Evolutionary conservation across 805 yeast species (phyloP), one percentile per base, ranked within the genome.

Genomic region (Saccharomycopsis javanensis): DNA sequence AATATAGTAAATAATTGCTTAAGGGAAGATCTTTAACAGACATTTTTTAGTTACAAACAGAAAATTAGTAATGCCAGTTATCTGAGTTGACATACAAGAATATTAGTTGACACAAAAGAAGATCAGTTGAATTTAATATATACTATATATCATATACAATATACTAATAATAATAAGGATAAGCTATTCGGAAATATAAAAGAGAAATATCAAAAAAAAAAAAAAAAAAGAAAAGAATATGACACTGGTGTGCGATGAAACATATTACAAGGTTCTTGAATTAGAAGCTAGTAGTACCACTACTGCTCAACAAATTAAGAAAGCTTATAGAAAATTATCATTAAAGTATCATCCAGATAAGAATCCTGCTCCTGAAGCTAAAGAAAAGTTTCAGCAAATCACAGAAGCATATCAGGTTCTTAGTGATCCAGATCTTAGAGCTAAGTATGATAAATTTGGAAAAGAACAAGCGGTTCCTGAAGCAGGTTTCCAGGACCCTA

Each of bases 271-370:
- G 55, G 71, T 82, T 30, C 48, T 42, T 42, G 48, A 42, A 42
- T 69, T 87, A 28, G 86, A 79, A 4, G 81, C 85, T 2, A 68
- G 71, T 0, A 70, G 78, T 1, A 74, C 78, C 2, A 91, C 92
- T 4, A 76, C 81, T 5, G 82, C 80, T 4, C 72, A 76, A 5
- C 87, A 85, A 57, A 83, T 87, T 69, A 87, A 86, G 67, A 87
- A 85, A 67, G 91, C 92, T 0, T 87, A 87, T 70, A 73, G 94
- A 58, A 84, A 83, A 68, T 81, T 82, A 69, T 90, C 95, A 1
- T 76, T 86, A 56, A 79, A 78, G 64, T 82, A 81, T 63, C 95
- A 86, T 68, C 95, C 95, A 2, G 95, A 86, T 68, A 86, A 86
- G 70, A 86, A 86, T 64, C 87, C 85, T 30, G 88, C 85, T 67